These are phyloP conservation scores for Scopulariopsis brevicaulis DNA, from an alignment of 2,329 filamentous ascomycete genomes.

Conservation along the genomic window DNA sequence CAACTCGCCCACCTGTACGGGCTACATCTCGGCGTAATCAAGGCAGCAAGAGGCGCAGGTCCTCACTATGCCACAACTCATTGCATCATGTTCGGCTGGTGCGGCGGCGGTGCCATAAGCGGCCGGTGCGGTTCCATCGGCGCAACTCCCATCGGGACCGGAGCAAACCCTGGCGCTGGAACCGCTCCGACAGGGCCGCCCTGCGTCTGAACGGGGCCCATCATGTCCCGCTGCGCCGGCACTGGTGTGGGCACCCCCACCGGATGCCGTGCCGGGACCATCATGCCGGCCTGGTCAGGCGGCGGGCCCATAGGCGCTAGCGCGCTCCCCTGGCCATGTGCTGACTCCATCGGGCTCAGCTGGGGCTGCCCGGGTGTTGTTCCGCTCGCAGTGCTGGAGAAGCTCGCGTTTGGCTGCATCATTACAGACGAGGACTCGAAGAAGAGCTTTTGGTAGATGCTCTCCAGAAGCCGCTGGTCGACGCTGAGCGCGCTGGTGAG, in stretches of 20 bases:
- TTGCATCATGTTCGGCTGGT: background rate
- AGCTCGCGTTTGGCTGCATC: background rate
- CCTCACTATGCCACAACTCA: background rate
- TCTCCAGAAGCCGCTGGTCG: slow-evolving; percentile 64
- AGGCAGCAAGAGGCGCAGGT: background rate
- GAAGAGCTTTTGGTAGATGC: slow-evolving; percentile 35
- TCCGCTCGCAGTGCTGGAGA: slow-evolving; percentile 1
- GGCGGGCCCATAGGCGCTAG: background rate
- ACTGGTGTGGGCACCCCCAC: background rate
- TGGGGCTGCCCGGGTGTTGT: background rate
- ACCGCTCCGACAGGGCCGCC: background rate
- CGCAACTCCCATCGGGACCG: background rate
- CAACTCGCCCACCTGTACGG: background rate
- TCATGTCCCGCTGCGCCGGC: background rate
- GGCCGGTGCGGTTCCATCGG: background rate
- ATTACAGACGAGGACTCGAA: background rate
- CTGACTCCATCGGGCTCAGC: background rate
- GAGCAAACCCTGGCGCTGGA: background rate
- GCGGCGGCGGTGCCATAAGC: background rate
- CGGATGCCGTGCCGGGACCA: background rate
- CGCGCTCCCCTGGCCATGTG: background rate
- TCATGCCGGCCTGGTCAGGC: background rate
- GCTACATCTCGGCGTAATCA: background rate
- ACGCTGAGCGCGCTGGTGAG: slow-evolving; percentile 64
- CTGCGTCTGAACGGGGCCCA: background rate